These are phyloP conservation scores for Neurospora crassa DNA, from an alignment of 2,329 filamentous ascomycete genomes.

Conservation along the genomic window DNA sequence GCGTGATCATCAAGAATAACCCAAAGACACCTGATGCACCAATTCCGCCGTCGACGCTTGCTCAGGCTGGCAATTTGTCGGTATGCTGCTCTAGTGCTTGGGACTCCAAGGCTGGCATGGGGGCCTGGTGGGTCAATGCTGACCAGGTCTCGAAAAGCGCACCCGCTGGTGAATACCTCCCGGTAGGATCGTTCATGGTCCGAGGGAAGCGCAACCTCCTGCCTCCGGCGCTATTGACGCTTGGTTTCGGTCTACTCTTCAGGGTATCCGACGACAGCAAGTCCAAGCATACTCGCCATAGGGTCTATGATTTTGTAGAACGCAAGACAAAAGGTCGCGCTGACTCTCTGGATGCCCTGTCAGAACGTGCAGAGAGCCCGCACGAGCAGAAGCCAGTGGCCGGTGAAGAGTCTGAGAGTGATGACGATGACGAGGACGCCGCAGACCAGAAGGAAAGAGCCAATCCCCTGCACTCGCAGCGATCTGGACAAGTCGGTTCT, in stretches of 20 bases:
- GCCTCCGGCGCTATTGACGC: constrained; percentile 74
- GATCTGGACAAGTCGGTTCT: constrained; percentile 18
- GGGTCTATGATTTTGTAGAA: constrained; percentile 28
- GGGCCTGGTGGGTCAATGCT: constrained; percentile 88
- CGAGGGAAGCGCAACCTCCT: constrained; percentile 85
- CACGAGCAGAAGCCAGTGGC: constrained; percentile 5
- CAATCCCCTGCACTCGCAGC: constrained; percentile 27
- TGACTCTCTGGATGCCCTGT: constrained; percentile 15
- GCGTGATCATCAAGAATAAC: constrained; percentile 87
- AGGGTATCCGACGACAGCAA: constrained; percentile 83
- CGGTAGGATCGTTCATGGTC: constrained; percentile 69
- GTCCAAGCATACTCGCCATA: constrained; percentile 67
- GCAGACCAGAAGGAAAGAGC: constrained; percentile 15
- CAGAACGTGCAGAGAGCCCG: constrained; percentile 16
- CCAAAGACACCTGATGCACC: constrained; percentile 67
- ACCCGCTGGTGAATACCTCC: constrained; percentile 68
- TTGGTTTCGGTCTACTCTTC: constrained; percentile 84
- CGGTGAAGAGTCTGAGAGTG: constrained; percentile 10
- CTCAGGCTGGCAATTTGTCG: constrained; percentile 77
- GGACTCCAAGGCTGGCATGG: constrained; percentile 94
- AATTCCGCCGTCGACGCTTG: constrained; percentile 82
- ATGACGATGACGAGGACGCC: constrained; percentile 24
- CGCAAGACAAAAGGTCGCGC: constrained; percentile 7
- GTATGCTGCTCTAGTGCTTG: constrained; percentile 72
- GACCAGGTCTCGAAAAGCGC: constrained; percentile 86